Evolutionary conservation across 768 basidiomycete genomes (phyloP).

Genomic region (Lyophyllum semitale): DNA sequence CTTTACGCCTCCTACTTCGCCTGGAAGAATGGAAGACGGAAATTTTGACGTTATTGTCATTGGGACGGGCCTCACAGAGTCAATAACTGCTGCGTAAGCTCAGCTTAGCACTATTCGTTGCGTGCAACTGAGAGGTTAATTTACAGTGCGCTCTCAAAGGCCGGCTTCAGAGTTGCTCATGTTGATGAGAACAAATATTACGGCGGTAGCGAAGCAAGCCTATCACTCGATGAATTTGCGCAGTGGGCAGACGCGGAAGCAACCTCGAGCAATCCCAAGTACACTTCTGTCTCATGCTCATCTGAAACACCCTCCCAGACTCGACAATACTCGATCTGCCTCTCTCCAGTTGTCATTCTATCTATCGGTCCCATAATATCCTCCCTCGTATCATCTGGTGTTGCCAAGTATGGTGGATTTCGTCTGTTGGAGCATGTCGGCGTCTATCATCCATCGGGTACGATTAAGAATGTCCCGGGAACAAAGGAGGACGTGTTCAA

Average conservation of each 20-base stretch:
- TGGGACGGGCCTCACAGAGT: constrained; percentile 83
- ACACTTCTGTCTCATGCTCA: constrained; percentile 47
- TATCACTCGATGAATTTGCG: constrained; percentile 80
- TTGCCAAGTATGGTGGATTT: constrained; percentile 90
- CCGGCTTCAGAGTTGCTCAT: constrained; percentile 86
- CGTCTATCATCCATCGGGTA: constrained; percentile 51
- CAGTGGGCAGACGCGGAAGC: constrained; percentile 58
- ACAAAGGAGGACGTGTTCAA: constrained; percentile 95
- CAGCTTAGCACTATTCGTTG: not conserved
- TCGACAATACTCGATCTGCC: constrained; percentile 82
- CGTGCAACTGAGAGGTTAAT: constrained; percentile 2
- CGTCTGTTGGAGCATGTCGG: constrained; percentile 74
- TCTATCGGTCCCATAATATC: constrained; percentile 79
- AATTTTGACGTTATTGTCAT: constrained; percentile 69
- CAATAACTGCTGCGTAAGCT: constrained; percentile 86
- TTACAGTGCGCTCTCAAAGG: constrained; percentile 81
- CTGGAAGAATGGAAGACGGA: constrained; percentile 38
- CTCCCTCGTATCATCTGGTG: constrained; percentile 77
- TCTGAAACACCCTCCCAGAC: constrained; percentile 49
- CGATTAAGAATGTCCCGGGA: constrained; percentile 71
- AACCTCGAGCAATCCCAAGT: constrained; percentile 27
- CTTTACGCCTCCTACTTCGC: too few species aligned
- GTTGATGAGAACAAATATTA: constrained; percentile 86
- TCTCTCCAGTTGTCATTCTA: constrained; percentile 82
- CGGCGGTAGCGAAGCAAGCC: constrained; percentile 78